Base-by-base conservation (phyloP, 345 rosid species). In the Eucalyptus erythrocorys region DNA sequence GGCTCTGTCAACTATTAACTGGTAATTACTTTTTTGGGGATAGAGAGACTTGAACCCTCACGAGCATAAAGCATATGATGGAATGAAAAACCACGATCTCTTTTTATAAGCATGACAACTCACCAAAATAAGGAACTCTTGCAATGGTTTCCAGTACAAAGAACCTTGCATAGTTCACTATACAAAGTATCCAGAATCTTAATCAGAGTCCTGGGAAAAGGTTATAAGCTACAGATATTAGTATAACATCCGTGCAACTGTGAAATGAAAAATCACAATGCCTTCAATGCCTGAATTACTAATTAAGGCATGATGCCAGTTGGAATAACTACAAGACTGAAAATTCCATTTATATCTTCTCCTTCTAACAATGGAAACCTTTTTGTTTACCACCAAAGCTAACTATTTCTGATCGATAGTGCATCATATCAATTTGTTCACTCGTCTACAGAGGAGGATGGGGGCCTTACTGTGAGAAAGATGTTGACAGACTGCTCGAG, bases 131-230 rank as follows among this genome's bases (percentile, higher is more conserved):
- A 40, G 99, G 99, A 50, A 98, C 99, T 92, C 99, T 93, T 27
- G 99, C 99, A 91, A 98, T 97, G 34, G 99, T 98, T 90, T 98
- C 99, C 85, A 98, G 95, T 34, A 98, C 99, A 90, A 91, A 98
- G 93, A 97, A 98, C 93, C 99, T 96, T 14, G 98, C 92, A 90
- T 98, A 98, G 71, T 32, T 95, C 99, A 88, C 87, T 95, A 86
- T 98, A 98, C 91, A 98, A 51, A 19, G 94, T 90, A 89, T 98
- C 99, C 51, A 98, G 99, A 92, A 98, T 92, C 95, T 92, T 95
- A 79, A 97, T 95, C 91, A 98, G 99, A 90, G 88, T 98, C 99
- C 99, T 98, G n/a, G 94, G 8, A 86, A 48, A 32, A 91, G 89
- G 82, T 76, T 40, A 71, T 71, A 37, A 71, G 82, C 82, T 37